Base-by-base conservation (phyloP, 2,329 filamentous ascomycete genomes). In the Alternaria longipes region DNA sequence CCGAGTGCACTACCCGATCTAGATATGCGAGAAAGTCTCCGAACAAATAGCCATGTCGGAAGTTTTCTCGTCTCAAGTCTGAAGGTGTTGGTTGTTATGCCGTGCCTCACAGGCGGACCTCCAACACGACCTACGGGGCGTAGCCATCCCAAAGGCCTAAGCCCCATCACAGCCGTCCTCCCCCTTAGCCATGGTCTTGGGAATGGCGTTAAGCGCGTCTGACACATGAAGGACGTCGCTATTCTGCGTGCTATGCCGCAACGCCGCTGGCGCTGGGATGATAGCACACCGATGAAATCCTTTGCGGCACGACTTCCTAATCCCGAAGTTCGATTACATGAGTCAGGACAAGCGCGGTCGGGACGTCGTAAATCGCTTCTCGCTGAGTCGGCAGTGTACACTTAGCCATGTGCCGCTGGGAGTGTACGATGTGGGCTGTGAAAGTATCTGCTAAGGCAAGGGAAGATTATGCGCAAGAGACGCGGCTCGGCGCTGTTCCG, bases 401-500 rank as follows among this genome's bases (percentile, higher is more conserved):
- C 22, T 3, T 24, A 30, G 30, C 28, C 30, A 50, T 34, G 46
- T 36, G 46, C 46, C 46, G 46, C 46, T 49, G 46, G 30, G 46
- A 30, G 32, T 34, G 46, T 49, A 28, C 20, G 20, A 36, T 50
- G 46, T 50, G 30, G 32, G 32, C 30, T 50, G 22, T 24, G 30
- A 38, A 11, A 50, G 46, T 22, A 41, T 26, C 9, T 41, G 38
- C 11, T 22, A 41, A 22, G 18, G 38, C 9, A 50, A 50, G 46
- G 32, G 32, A 38, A 50, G 46, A 50, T 50, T 50, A 38, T 36
- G 46, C 46, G 46, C 20, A 36, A 50, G 32, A 50, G 30, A 38
- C 46, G 46, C 46, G 46, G 46, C 46, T 50, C 46, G 46, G 46
- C 32, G 46, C 46, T 50, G 30, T 24, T 50, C 30, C 46, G 46